Evolutionary conservation across 2,329 filamentous ascomycete species (phyloP), one percentile per base, ranked within the genome.

Genomic region (Aureobasidium lini): DNA sequence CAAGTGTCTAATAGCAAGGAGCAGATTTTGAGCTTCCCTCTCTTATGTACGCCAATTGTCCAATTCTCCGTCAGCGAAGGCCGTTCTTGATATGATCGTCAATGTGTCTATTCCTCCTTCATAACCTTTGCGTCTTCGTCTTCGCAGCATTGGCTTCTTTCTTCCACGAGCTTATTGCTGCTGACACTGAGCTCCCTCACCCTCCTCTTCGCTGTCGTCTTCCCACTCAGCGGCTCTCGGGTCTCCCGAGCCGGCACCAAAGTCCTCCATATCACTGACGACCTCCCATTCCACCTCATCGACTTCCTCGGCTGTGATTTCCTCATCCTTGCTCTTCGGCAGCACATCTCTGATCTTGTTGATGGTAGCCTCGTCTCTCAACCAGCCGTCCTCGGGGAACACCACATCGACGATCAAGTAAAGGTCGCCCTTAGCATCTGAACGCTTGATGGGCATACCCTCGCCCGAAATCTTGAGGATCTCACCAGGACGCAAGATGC

Each of bases 391-490:
- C 66, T 92, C 85, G 2, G 94, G 94, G 77, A 97, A 97, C 58
- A 90, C 83, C 63, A 99, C 82, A 67, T 94, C 86, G 64, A 96
- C 86, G 39, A 88, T 77, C 43, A 99, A 79, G 74, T 93, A 99
- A 16, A 99, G 77, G 69, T 97, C 91, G 44, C 94, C 94, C 70
- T 85, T 90, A 4, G 77, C 70, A 40, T 99, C 94, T 63, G 87
- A 89, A 60, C 86, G 85, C 81, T 96, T 96, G 66, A 86, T 74
- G 1, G 94, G 94, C 94, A 99, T 99, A 62, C 94, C 94, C 76
- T 99, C 94, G 29, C 90, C 91, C 2, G 81, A 74, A 1, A 99
- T 79, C 77, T 91, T 96, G 66, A 99, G 80, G 7, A 93, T 83
- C 70, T 99, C 89, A 29, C 86, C 87, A 0, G 94, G 92, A 29